Percentiles rank a stretch among this genome's conserved stretches.
phyloP scores from a whole-genome alignment of 2,329 filamentous ascomycete species.

The Rutstroemia sp. region DNA sequence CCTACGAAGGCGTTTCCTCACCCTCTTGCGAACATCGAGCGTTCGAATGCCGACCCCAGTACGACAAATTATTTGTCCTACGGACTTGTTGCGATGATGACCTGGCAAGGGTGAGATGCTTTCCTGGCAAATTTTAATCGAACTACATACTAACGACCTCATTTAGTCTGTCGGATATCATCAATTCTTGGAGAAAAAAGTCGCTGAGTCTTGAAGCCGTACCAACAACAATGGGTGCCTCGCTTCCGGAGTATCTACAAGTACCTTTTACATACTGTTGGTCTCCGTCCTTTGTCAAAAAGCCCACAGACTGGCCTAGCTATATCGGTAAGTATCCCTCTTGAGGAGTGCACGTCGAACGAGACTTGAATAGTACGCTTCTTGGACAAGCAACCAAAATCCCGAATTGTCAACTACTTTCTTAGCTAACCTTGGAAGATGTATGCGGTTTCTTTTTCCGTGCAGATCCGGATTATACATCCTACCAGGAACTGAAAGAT shows the following conservation, averaged over 20 bases:
- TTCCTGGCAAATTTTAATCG: neutral
- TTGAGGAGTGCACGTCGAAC: too few relatives aligned
- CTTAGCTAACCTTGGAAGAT: conserved; percentile 33
- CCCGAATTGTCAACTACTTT: neutral
- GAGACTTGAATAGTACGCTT: too few relatives aligned
- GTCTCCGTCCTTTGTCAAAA: conserved; percentile 34
- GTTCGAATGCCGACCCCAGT: conserved; percentile 57
- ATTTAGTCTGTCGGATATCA: conserved; percentile 55
- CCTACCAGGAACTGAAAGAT: conserved; percentile 43
- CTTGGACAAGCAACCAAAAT: too few relatives aligned
- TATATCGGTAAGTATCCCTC: conserved; percentile 28
- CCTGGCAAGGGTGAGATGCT: conserved; percentile 58
- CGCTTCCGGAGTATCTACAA: conserved; percentile 60
- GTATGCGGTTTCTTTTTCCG: conserved; percentile 75
- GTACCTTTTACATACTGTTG: conserved; percentile 69
- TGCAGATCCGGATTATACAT: conserved; percentile 49
- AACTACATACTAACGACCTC: neutral
- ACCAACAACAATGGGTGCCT: conserved; percentile 68
- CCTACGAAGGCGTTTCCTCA: conserved; percentile 69
- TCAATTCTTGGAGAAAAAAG: conserved; percentile 64
- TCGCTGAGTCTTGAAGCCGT: conserved; percentile 65
- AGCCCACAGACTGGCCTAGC: conserved; percentile 36
- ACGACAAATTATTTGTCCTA: conserved; percentile 76
- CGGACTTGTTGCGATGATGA: conserved; percentile 72
- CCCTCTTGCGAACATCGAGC: conserved; percentile 61